Conservation (phyloP, 305 asterid species). For the Lippia alba region DNA sequence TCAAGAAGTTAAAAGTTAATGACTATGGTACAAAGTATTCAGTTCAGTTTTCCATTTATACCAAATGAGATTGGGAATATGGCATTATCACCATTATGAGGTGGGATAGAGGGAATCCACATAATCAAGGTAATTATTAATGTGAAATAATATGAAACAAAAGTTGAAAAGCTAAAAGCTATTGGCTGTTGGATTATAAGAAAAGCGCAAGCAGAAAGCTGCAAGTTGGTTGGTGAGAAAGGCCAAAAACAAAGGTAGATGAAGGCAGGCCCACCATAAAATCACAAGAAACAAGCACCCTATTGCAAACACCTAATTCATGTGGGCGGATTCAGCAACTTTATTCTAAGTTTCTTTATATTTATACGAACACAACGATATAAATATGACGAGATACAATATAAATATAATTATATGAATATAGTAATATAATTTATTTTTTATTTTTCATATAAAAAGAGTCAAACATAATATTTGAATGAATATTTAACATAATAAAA, state of each 20-base stretch:
- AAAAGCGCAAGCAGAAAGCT: background rate
- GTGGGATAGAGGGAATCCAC: background rate
- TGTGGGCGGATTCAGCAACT: too few relatives aligned
- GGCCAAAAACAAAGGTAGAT: slow-evolving; percentile 20
- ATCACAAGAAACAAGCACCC: slow-evolving; percentile 21
- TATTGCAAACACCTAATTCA: background rate
- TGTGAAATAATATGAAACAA: background rate
- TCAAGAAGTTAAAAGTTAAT: too few relatives aligned
- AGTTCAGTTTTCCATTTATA: too few relatives aligned
- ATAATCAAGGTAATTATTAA: background rate
- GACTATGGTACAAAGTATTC: too few relatives aligned
- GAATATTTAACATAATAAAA: too few relatives aligned
- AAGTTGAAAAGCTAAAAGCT: background rate
- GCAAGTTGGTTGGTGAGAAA: background rate
- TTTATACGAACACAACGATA: too few relatives aligned
- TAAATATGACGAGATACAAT: too few relatives aligned
- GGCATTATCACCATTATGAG: background rate
- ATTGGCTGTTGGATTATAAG: background rate
- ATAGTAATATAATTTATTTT: too few relatives aligned
- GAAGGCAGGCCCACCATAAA: background rate
- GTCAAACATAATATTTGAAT: too few relatives aligned
- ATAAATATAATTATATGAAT: too few relatives aligned
- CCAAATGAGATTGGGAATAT: background rate
- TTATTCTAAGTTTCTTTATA: too few relatives aligned
- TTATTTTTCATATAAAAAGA: too few relatives aligned